Evolutionary conservation across 495 filamentous ascomycete genomes (phyloP).

Genomic region (Trichoderma orchidacearum): DNA sequence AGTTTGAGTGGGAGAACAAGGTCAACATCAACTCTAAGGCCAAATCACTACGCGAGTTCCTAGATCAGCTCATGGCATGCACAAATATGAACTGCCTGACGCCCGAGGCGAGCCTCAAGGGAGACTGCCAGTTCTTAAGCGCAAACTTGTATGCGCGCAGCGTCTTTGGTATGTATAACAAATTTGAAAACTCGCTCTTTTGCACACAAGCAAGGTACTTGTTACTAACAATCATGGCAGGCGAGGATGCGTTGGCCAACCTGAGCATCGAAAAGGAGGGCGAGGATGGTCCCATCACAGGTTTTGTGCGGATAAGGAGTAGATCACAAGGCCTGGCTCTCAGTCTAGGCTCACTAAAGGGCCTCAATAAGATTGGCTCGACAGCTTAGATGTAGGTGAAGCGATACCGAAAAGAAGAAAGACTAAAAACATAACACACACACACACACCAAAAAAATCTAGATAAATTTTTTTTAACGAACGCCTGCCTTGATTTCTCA

Average conservation of each 20-base stretch:
- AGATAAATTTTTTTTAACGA: constrained; percentile 1
- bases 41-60: constrained; percentile 81
- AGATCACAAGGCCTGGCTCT: constrained; percentile 91
- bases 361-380: constrained; percentile 68
- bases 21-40: constrained; percentile 98
- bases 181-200: neutral
- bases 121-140: constrained; percentile 95
- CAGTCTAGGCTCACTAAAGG: constrained; percentile 89
- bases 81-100: constrained; percentile 99
- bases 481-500: neutral
- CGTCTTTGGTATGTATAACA: constrained; percentile 76
- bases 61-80: constrained; percentile 88
- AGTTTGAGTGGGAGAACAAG: constrained; percentile 99
- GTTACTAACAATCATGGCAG: constrained; percentile 32
- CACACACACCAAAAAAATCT: neutral
- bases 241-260: constrained; percentile 97
- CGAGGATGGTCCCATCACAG: constrained; percentile 88
- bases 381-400: constrained; percentile 18
- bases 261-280: constrained; percentile 96
- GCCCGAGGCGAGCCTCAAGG: constrained; percentile 89
- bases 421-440: neutral
- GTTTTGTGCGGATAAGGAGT: constrained; percentile 98
- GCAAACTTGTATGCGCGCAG: constrained; percentile 96
- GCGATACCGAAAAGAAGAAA: neutral
- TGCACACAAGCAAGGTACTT: neutral